Percentiles rank a stretch among this genome's conserved stretches.
Evolutionary conservation across 1,139 yeast species (phyloP).

Genomic region (Saccharomyces hybrid): DNA sequence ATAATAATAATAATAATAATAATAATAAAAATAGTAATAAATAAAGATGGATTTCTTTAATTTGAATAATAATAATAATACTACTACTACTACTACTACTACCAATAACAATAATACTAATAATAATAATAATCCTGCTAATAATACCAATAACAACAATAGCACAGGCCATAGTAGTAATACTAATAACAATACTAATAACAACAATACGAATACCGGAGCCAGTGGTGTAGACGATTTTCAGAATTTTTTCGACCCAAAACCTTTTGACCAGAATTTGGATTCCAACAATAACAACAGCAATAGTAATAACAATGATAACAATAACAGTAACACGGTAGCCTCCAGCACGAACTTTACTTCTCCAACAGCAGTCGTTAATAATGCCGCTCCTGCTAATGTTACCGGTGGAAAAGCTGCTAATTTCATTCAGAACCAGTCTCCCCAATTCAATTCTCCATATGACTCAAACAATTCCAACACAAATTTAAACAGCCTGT

Average conservation of each 20-base stretch:
- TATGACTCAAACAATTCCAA: conserved; percentile 6
- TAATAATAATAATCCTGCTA: not conserved
- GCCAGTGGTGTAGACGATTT: not conserved
- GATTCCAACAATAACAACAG: not conserved
- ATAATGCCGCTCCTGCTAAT: not conserved
- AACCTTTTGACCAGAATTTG: not conserved
- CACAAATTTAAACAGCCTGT: conserved; percentile 12
- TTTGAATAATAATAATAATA: not conserved
- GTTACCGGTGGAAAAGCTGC: not conserved
- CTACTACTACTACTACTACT: not conserved
- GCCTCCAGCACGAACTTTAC: not conserved
- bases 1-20: not conserved
- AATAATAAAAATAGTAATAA: not conserved
- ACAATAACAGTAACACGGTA: not conserved
- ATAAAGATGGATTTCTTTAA: not conserved
- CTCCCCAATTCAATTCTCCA: not conserved
- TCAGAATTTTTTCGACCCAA: not conserved
- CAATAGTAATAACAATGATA: not conserved
- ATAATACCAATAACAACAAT: not conserved
- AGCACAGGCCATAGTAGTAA: not conserved
- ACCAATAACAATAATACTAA: not conserved
- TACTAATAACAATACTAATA: not conserved
- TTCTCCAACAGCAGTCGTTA: not conserved
- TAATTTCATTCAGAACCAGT: conserved; percentile 3
- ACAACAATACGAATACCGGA: not conserved